These are phyloP conservation scores for Prinsepia uniflora DNA, from an alignment of 306 rosid species.

Conservation along the genomic window DNA sequence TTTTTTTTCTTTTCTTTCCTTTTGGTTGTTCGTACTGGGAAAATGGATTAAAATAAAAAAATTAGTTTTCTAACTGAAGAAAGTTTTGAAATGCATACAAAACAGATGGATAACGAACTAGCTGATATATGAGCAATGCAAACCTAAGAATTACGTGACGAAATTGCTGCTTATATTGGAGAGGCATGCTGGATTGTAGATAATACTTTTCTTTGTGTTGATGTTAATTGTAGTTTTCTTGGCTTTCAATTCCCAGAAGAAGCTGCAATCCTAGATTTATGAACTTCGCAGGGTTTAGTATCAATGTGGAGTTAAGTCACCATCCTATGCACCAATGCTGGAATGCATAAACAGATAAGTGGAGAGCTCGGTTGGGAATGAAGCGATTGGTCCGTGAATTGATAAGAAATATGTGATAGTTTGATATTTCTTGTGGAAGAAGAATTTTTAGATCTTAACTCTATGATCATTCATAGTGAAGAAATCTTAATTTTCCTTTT, in stretches of 20 bases:
- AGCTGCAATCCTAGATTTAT: slow-evolving; percentile 9
- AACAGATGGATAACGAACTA: not conserved
- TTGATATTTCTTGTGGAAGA: slow-evolving; percentile 16
- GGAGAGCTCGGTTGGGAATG: slow-evolving; percentile 26
- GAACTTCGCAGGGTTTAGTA: slow-evolving; percentile 5
- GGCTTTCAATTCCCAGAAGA: slow-evolving; percentile 15
- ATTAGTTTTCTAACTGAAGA: not conserved
- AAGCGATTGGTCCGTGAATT: slow-evolving; percentile 40
- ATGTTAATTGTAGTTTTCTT: not conserved
- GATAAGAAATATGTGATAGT: slow-evolving; percentile 12
- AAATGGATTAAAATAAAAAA: not conserved
- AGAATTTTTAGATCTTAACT: slow-evolving; percentile 8
- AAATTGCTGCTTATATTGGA: not conserved
- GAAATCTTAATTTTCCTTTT: slow-evolving; percentile 9
- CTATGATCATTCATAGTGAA: slow-evolving; percentile 11
- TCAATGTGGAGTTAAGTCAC: slow-evolving; percentile 1
- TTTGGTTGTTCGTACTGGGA: not conserved
- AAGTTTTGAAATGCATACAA: not conserved
- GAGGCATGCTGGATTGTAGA: not conserved
- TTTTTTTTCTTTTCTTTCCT: not conserved
- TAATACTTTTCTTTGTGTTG: not conserved
- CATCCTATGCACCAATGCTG: slow-evolving; percentile 7
- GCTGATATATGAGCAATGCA: not conserved
- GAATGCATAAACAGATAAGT: slow-evolving; percentile 17
- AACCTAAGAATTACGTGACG: not conserved